phyloP scores from a whole-genome alignment of 2,329 filamentous ascomycete genomes.

The Fusarium pseudocircinatum region DNA sequence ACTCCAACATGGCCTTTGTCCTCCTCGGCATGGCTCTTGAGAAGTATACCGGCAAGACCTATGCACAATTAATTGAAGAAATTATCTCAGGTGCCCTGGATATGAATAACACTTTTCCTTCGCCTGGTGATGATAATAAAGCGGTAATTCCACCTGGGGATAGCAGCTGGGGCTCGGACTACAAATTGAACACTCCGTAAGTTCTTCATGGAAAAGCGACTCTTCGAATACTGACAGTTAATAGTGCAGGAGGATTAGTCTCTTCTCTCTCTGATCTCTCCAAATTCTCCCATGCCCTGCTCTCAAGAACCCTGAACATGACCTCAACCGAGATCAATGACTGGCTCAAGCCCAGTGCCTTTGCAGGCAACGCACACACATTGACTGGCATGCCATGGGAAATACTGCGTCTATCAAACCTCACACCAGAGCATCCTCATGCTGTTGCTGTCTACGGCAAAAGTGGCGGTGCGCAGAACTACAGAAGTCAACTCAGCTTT shows the following conservation, averaged over 20 bases:
- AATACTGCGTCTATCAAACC: constrained; percentile 43
- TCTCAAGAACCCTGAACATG: constrained; percentile 42
- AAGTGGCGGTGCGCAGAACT: constrained; percentile 47
- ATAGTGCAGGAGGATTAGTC: constrained; percentile 48
- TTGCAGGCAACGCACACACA: constrained; percentile 43
- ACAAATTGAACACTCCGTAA: constrained; percentile 47
- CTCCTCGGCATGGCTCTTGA: constrained; percentile 50
- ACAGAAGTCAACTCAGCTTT: constrained; percentile 48
- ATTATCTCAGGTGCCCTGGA: constrained; percentile 26
- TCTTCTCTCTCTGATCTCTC: constrained; percentile 48
- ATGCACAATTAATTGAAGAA: constrained; percentile 39
- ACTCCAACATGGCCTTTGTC: constrained; percentile 54
- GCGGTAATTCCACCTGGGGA: constrained; percentile 49
- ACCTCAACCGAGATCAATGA: constrained; percentile 37
- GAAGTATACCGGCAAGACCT: constrained; percentile 43
- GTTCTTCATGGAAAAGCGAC: background rate
- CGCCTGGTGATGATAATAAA: constrained; percentile 43
- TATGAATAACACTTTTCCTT: constrained; percentile 35
- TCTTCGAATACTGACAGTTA: background rate
- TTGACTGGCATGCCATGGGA: constrained; percentile 53
- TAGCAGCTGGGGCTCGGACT: constrained; percentile 49
- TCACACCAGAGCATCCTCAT: constrained; percentile 44
- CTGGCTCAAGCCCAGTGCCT: constrained; percentile 50
- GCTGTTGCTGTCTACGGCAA: constrained; percentile 48
- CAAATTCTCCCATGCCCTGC: constrained; percentile 42